Conservation (phyloP, 148 eudicot genomes). For the Rhododendron griersonianum region DNA sequence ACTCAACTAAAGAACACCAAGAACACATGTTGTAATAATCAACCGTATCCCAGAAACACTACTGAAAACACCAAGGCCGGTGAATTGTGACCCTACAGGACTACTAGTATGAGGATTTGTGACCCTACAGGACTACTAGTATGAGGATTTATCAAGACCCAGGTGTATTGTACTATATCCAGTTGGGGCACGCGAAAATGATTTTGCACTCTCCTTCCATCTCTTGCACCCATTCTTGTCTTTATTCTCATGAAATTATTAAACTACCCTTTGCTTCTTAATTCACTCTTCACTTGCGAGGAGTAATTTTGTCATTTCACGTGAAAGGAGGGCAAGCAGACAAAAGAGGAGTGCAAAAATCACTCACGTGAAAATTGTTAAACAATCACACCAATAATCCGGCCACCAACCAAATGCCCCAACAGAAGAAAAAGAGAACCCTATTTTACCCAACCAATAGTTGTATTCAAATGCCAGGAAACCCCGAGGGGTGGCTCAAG, state of each 20-base stretch:
- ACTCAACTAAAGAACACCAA: background rate
- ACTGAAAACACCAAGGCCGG: background rate
- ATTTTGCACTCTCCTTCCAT: background rate
- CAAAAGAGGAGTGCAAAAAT: background rate
- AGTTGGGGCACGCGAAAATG: background rate
- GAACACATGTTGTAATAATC: background rate
- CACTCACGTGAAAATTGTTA: background rate
- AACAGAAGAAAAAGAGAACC: background rate
- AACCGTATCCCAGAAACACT: background rate
- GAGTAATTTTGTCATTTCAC: background rate
- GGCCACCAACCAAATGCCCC: background rate
- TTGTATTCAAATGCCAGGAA: background rate
- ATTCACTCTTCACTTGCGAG: background rate
- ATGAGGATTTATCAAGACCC: background rate
- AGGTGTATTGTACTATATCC: background rate
- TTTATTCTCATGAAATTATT: background rate
- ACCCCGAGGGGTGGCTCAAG: background rate
- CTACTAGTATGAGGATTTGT: background rate
- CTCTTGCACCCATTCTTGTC: background rate
- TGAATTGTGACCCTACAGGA: background rate
- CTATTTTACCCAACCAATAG: background rate
- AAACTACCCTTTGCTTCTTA: background rate
- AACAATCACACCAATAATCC: background rate
- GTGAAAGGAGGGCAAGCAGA: background rate
- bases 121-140: background rate